Evolutionary conservation across 192 early-diverging fungal species (phyloP).

Genomic region (Coemansia sp.): DNA sequence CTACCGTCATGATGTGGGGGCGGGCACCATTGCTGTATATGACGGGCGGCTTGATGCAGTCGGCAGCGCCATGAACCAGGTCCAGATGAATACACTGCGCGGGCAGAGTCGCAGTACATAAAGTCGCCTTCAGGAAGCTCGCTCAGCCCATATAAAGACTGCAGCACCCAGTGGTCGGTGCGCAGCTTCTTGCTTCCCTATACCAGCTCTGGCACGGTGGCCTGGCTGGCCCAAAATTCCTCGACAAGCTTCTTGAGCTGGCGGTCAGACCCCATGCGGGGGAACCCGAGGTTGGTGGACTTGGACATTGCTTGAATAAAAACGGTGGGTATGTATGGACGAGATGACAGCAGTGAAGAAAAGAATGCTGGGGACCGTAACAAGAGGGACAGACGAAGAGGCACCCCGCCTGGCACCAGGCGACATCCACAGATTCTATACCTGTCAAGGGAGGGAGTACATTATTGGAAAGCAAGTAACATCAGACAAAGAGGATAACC

Average conservation of each 20-base stretch:
- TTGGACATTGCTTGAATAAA: constrained; percentile 37
- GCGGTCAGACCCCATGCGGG: constrained; percentile 90
- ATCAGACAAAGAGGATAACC: too few species aligned
- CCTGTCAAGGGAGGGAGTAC: too few species aligned
- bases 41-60: constrained; percentile 95
- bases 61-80: constrained; percentile 77
- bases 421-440: too few species aligned
- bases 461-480: too few species aligned
- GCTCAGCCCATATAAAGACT: constrained; percentile 66
- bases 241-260: constrained; percentile 96
- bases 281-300: constrained; percentile 70
- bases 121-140: constrained; percentile 93
- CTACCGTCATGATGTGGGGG: constrained; percentile 88
- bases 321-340: too few species aligned
- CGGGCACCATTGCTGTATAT: constrained; percentile 95
- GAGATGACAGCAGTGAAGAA: too few species aligned
- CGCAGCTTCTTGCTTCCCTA: constrained; percentile 63
- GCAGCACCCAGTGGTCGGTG: constrained; percentile 69
- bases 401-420: too few species aligned
- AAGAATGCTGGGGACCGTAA: too few species aligned
- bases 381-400: too few species aligned
- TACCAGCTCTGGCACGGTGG: constrained; percentile 62
- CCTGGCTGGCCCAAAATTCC: constrained; percentile 86
- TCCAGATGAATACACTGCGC: constrained; percentile 87
- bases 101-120: constrained; percentile 87